Evolutionary conservation across 805 yeast genomes (phyloP).

Genomic region (Yamadazyma nakazawae): DNA sequence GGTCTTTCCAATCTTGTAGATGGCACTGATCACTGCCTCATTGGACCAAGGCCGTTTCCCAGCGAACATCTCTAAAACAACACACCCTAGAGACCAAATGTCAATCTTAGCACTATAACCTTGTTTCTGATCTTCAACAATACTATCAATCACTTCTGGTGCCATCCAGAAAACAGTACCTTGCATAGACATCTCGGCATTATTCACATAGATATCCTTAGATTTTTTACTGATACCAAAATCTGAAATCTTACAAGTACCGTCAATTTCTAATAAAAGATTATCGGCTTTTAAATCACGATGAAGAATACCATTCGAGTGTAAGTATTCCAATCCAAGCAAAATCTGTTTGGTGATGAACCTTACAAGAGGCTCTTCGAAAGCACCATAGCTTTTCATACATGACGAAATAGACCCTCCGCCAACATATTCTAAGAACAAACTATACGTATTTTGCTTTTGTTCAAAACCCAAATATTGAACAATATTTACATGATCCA

Average conservation of each 20-base stretch:
- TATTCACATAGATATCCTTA: conserved; percentile 77
- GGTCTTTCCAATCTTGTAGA: conserved; percentile 81
- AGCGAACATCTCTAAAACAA: conserved; percentile 95
- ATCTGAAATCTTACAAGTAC: conserved; percentile 92
- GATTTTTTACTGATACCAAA: conserved; percentile 89
- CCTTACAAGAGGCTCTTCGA: conserved; percentile 72
- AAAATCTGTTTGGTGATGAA: conserved; percentile 77
- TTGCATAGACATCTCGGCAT: conserved; percentile 96
- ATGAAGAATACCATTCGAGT: conserved; percentile 82
- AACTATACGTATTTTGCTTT: conserved; percentile 67
- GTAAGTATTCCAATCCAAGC: conserved; percentile 83
- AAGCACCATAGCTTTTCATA: conserved; percentile 76
- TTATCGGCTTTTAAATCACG: conserved; percentile 96
- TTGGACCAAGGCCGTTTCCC: conserved; percentile 98
- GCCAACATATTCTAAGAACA: conserved; percentile 93
- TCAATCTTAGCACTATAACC: conserved; percentile 98
- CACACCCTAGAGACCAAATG: conserved; percentile 98
- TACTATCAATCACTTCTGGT: conserved; percentile 93
- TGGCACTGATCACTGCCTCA: conserved; percentile 90
- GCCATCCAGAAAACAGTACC: conserved; percentile 99
- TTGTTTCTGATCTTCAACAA: conserved; percentile 65
- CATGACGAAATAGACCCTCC: conserved; percentile 95
- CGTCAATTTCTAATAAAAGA: conserved; percentile 81
- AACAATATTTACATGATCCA: conserved; percentile 91
- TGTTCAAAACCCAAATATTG: conserved; percentile 94